Percentiles rank a stretch among this genome's conserved stretches.
These are phyloP conservation scores for Populus hybrid DNA, from an alignment of 441 rosid species.

Conservation along the genomic window DNA sequence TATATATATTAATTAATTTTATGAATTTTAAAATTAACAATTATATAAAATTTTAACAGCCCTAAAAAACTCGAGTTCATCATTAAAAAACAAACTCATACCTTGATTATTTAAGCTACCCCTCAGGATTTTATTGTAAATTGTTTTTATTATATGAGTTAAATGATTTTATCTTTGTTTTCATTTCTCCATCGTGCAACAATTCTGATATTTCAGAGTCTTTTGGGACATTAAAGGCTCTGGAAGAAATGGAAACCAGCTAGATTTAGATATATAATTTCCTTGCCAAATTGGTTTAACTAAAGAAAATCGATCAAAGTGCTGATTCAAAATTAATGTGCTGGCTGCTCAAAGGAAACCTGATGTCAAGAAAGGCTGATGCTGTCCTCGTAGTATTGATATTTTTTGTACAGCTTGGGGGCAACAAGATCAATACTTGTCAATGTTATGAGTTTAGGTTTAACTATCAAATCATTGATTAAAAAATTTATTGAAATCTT, in stretches of 20 bases:
- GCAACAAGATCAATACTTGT: no score
- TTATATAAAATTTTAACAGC: no score
- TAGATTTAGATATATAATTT: slow-evolving; percentile 2
- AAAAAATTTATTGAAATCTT: no score
- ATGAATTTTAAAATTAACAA: no score
- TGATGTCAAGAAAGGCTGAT: background rate
- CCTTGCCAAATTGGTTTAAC: background rate
- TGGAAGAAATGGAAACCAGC: background rate
- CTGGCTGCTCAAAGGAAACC: background rate
- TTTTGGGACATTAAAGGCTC: background rate
- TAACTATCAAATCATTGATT: no score
- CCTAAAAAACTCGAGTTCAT: no score
- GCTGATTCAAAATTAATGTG: background rate
- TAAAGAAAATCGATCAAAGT: background rate
- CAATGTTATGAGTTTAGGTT: no score
- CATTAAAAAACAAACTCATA: no score
- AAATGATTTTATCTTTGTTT: background rate
- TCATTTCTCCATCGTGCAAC: background rate
- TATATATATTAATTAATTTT: accelerated
- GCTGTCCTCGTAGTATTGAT: background rate
- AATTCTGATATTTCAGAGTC: background rate
- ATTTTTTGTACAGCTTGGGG: no score
- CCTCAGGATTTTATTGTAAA: no score
- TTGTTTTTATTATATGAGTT: background rate
- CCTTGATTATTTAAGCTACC: no score